Evolutionary conservation across 2,329 filamentous ascomycete species (phyloP), one percentile per base, ranked within the genome.

Genomic region (Cercospora sp.): DNA sequence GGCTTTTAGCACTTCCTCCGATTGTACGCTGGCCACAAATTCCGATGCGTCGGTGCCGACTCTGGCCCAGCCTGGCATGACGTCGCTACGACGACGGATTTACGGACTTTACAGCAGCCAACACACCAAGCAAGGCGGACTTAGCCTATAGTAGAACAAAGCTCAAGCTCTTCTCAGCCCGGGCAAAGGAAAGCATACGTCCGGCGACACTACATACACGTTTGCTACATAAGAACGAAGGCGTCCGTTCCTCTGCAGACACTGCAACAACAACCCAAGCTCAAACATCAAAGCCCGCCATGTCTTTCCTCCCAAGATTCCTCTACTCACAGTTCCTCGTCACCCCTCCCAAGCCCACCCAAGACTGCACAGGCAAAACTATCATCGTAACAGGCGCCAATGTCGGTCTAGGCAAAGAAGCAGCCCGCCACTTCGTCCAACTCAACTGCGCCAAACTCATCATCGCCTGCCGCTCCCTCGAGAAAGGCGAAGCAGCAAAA

Each of bases 371-470:
- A 3, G 71, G 73, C 51, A 72, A 69, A 20, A 81, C 75, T 5
- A 75, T 84, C 64, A 80, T 86, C 31, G 80, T 86, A 5, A 86
- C 84, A 0, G 84, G 84, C 51, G 79, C 81, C 2, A 85, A 85
- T 64, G 75, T 77, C 6, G 83, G 83, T 3, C 78, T 85, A 0
- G 84, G 84, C 13, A 77, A 80, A 55, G 82, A 85, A 74, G 80
- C 83, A 5, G 79, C 81, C 1, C 76, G 76, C 1, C 82, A 84
- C 68, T 78, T 83, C 51, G 78, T 80, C 0, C 71, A 74, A 0
- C 77, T 84, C 5, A 77, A 79, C 4, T 79, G 80, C 12, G 75
- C 75, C 1, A 80, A 78, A 28, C 75, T 85, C 28, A 83, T 85
- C 64, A 75, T 85, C 18, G 82, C 81, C 3, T 80, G 82, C 30